A percentile compares a stretch with the other conserved stretches of the same genome.
Evolutionary conservation across 805 yeast genomes (phyloP).

Genomic region (Cyberlindnera americana): DNA sequence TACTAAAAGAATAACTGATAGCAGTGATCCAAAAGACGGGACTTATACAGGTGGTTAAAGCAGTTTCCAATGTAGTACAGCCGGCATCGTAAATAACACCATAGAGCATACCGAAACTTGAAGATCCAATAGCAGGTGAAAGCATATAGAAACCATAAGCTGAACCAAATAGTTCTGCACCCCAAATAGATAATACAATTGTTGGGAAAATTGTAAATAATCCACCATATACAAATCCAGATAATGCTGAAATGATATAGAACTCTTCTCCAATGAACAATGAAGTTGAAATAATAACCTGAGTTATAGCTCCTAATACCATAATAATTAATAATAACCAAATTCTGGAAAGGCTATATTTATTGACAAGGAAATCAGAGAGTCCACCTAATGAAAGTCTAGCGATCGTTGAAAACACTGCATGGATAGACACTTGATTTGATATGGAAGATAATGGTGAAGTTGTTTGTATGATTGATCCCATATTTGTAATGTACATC

Average conservation of each 20-base stretch:
- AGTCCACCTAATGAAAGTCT: constrained; percentile 64
- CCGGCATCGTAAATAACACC: constrained; percentile 56
- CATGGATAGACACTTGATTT: constrained; percentile 56
- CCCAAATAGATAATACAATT: constrained; percentile 80
- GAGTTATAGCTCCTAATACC: constrained; percentile 35
- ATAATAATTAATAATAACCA: constrained; percentile 33
- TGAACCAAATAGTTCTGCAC: constrained; percentile 82
- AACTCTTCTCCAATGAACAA: constrained; percentile 21
- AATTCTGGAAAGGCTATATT: constrained; percentile 27
- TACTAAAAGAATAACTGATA: constrained; percentile 13
- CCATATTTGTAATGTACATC: constrained; percentile 79
- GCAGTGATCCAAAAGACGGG: constrained; percentile 20
- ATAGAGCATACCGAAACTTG: constrained; percentile 63
- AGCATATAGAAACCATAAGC: constrained; percentile 89
- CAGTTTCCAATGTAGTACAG: constrained; percentile 17
- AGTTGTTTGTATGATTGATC: constrained; percentile 49
- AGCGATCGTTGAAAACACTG: constrained; percentile 65
- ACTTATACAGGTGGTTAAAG: constrained; percentile 15
- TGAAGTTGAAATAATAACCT: constrained; percentile 27
- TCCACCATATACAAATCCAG: constrained; percentile 79
- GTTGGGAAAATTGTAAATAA: constrained; percentile 86
- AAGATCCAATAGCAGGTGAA: constrained; percentile 83
- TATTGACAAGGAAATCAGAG: constrained; percentile 53
- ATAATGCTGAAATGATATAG: constrained; percentile 40
- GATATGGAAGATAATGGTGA: constrained; percentile 30